phyloP scores from a whole-genome alignment of 1,139 yeast genomes.

The Tardiomyces blankii region DNA sequence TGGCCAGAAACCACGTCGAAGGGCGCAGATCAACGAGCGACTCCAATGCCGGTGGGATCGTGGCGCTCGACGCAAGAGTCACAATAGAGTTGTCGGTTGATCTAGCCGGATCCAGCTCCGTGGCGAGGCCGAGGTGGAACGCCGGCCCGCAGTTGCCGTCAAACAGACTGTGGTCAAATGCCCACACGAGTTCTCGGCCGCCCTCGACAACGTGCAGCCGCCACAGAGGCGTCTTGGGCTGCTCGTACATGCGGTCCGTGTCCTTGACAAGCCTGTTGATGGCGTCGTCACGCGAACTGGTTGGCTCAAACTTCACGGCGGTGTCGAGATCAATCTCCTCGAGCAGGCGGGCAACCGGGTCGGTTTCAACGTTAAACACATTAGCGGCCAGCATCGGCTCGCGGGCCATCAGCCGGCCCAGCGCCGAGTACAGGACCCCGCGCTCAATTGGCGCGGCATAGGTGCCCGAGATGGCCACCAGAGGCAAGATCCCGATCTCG shows the following conservation, averaged over 20 bases:
- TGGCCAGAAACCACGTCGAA: conserved; percentile 9
- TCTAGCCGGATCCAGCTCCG: conserved; percentile 3
- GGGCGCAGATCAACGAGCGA: conserved; percentile 8
- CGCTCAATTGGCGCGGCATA: conserved; percentile 8
- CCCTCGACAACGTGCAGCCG: conserved; percentile 9
- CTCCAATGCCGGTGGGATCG: conserved; percentile 7
- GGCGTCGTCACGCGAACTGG: conserved; percentile 3
- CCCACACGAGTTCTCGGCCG: conserved; percentile 10
- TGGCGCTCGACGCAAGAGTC: conserved; percentile 1
- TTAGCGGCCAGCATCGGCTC: conserved; percentile 8
- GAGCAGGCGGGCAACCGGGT: conserved; percentile 4
- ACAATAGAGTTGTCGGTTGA: not conserved
- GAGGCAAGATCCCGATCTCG: conserved; percentile 6
- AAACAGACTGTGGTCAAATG: conserved; percentile 13
- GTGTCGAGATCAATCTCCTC: conserved; percentile 7
- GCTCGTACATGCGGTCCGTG: conserved; percentile 6
- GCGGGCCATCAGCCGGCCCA: conserved; percentile 5
- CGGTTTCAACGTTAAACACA: conserved; percentile 3
- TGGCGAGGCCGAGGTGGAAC: conserved; percentile 11
- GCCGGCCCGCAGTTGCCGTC: conserved; percentile 15
- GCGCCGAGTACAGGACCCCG: conserved; percentile 8
- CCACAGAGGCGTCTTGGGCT: conserved; percentile 11
- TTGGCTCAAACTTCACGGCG: conserved; percentile 6
- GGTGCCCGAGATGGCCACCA: conserved; percentile 10
- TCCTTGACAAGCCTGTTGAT: conserved; percentile 3